Conservation (phyloP, 202 grass and related monocot genomes). For the Hordeum pubiflorum region DNA sequence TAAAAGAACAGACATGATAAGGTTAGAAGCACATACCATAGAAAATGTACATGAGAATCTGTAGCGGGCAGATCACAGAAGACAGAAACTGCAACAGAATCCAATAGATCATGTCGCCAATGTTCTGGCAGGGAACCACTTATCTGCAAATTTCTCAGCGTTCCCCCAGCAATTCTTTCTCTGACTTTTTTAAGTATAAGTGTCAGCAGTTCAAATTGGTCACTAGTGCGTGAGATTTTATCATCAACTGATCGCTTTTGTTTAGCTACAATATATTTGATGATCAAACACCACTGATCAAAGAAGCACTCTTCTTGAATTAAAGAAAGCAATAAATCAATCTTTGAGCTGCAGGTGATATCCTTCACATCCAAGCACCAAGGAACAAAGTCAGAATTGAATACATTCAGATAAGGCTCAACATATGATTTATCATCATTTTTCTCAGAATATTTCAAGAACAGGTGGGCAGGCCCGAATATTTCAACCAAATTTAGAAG, state of each 20-base stretch:
- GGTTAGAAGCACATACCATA: slow-evolving; percentile 49
- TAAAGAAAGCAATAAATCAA: slow-evolving; percentile 75
- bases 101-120: slow-evolving; percentile 63
- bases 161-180: slow-evolving; percentile 42
- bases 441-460: slow-evolving; percentile 34
- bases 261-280: slow-evolving; percentile 40
- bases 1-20: not conserved
- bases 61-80: slow-evolving; percentile 30
- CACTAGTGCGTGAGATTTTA: slow-evolving; percentile 22
- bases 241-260: slow-evolving; percentile 14
- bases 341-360: slow-evolving; percentile 53
- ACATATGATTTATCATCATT: slow-evolving; percentile 32
- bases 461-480: slow-evolving; percentile 50
- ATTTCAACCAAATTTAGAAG: slow-evolving; percentile 59
- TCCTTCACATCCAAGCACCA: slow-evolving; percentile 73
- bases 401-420: slow-evolving; percentile 53
- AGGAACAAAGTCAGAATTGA: slow-evolving; percentile 60
- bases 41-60: slow-evolving; percentile 39
- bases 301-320: slow-evolving; percentile 71
- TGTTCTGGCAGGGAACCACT: slow-evolving; percentile 45
- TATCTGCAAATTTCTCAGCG: slow-evolving; percentile 43
- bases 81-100: slow-evolving; percentile 59
- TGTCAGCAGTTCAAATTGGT: slow-evolving; percentile 51
- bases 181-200: slow-evolving; percentile 65
- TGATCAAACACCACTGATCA: slow-evolving; percentile 64